Base-by-base conservation (phyloP, 768 basidiomycete species). In the Suillus variegatus region DNA sequence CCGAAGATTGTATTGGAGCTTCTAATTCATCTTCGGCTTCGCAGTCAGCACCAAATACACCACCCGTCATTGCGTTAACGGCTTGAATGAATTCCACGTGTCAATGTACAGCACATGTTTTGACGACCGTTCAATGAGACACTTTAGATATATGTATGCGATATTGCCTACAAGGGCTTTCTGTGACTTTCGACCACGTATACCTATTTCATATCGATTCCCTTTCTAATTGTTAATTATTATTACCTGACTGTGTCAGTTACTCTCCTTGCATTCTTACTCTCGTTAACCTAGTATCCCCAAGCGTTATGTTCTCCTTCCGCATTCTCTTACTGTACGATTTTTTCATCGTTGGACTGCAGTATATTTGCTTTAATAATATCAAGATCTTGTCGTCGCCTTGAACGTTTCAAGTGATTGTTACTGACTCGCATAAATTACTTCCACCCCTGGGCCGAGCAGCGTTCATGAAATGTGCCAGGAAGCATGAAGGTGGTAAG, bases 1-100 rank as follows among this genome's bases (percentile, higher is more conserved):
- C 66, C 38, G 75, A 76, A 28, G 61, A 60, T 20, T 43, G 20
- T 44, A 43, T 70, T n/a, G 75, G 75, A 40, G 22, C 72, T 66
- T 43, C 68, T 12, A 44, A 49, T 52, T 41, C 58, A 12, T 43
- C 58, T 32, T 43, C 58, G n/a, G 41, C 58, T 28, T 60, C 41
- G 41, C 58, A 60, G 1, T 60, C 58, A 32, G 41, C 18, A 43
- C 58, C 58, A 28, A 60, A 60, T 25, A 60, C 58, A 28, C 58
- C 58, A 43, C 58, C 36, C 18, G 25, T 43, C 2, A 18, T 60
- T 43, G 25, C 58, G 12, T 60, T 28, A 43, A 44, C 43, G 18
- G 41, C 41, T 60, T 60, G 58, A 60, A 60, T 60, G 58, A 60
- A 60, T 60, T 13, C 18, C 18, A 43, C 25, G 28, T 58, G 56